phyloP scores from a whole-genome alignment of 495 filamentous ascomycete species.

The Achaetomiella virescens region DNA sequence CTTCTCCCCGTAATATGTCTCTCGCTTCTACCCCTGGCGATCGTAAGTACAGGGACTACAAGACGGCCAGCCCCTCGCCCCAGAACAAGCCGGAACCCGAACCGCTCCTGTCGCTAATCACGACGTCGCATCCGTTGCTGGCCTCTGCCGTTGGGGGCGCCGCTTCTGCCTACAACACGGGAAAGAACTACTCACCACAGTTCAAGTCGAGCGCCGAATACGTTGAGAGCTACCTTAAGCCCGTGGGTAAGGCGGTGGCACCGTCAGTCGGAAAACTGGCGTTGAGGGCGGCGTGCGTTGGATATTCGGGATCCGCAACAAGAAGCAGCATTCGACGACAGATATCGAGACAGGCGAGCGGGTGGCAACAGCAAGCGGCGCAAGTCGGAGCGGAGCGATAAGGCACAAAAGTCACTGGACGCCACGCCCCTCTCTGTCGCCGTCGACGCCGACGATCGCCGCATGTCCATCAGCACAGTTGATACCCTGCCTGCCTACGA shows the following conservation, averaged over 20 bases:
- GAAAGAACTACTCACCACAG: constrained; percentile 80
- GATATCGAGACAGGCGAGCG: constrained; percentile 39
- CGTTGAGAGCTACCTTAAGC: constrained; percentile 75
- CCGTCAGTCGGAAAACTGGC: constrained; percentile 72
- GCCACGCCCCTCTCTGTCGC: background rate
- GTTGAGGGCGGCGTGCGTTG: constrained; percentile 76
- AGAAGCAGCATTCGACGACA: constrained; percentile 35
- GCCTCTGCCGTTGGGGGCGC: constrained; percentile 76
- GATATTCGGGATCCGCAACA: constrained; percentile 51
- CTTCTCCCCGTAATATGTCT: constrained; percentile 46
- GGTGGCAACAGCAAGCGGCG: constrained; percentile 58
- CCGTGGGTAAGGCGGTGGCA: constrained; percentile 79
- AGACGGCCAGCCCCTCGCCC: constrained; percentile 23
- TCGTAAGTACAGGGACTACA: constrained; percentile 6
- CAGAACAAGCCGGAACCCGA: constrained; percentile 44
- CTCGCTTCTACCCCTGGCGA: constrained; percentile 14
- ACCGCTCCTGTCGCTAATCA: constrained; percentile 73
- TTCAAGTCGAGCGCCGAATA: constrained; percentile 80
- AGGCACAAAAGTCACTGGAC: background rate
- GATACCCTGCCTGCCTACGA: constrained; percentile 78
- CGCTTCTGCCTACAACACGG: constrained; percentile 69
- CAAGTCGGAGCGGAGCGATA: constrained; percentile 29
- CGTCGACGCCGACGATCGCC: constrained; percentile 28
- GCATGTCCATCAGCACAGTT: constrained; percentile 45
- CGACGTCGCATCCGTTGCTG: constrained; percentile 70